Evolutionary conservation across 345 rosid genomes (phyloP).

Genomic region (Linum tenue): DNA sequence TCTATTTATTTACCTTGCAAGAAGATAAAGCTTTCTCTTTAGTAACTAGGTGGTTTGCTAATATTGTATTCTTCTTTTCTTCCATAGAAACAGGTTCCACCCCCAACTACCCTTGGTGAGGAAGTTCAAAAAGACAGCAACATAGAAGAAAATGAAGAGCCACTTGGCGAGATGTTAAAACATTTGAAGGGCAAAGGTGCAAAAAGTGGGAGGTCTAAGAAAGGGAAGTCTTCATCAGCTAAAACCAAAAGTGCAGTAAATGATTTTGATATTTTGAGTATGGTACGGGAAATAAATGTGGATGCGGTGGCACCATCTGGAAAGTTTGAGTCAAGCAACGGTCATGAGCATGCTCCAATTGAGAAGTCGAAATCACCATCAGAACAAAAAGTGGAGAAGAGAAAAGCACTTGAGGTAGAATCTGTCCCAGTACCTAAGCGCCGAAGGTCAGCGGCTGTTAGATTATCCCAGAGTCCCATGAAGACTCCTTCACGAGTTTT

Average conservation of each 20-base stretch:
- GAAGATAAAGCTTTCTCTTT: slow-evolving; percentile 10
- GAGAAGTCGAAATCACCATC: slow-evolving; percentile 31
- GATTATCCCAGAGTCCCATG: slow-evolving; percentile 34
- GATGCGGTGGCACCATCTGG: slow-evolving; percentile 42
- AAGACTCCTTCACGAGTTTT: slow-evolving; percentile 28
- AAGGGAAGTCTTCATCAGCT: slow-evolving; percentile 33
- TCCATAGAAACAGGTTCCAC: slow-evolving; percentile 36
- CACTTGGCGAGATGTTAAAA: slow-evolving; percentile 67
- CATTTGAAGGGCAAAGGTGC: slow-evolving; percentile 58
- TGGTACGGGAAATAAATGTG: slow-evolving; percentile 91
- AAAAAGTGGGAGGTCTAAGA: slow-evolving; percentile 46
- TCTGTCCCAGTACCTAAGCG: slow-evolving; percentile 65
- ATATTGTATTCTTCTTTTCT: background rate
- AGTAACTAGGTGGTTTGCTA: background rate
- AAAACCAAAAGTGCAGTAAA: slow-evolving; percentile 42
- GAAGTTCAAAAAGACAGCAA: slow-evolving; percentile 46
- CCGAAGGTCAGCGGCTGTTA: slow-evolving; percentile 55
- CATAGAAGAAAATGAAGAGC: slow-evolving; percentile 67
- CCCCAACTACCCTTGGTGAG: slow-evolving; percentile 30
- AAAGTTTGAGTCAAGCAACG: slow-evolving; percentile 75
- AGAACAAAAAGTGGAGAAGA: slow-evolving; percentile 44
- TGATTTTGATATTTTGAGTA: slow-evolving; percentile 74
- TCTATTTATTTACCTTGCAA: slow-evolving; percentile 7
- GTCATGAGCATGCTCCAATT: slow-evolving; percentile 44
- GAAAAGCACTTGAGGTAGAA: slow-evolving; percentile 41